A percentile compares a stretch with the other conserved stretches of the same genome.
Evolutionary conservation across 2,329 filamentous ascomycete species (phyloP).

Genomic region (Nothophoma quercina): DNA sequence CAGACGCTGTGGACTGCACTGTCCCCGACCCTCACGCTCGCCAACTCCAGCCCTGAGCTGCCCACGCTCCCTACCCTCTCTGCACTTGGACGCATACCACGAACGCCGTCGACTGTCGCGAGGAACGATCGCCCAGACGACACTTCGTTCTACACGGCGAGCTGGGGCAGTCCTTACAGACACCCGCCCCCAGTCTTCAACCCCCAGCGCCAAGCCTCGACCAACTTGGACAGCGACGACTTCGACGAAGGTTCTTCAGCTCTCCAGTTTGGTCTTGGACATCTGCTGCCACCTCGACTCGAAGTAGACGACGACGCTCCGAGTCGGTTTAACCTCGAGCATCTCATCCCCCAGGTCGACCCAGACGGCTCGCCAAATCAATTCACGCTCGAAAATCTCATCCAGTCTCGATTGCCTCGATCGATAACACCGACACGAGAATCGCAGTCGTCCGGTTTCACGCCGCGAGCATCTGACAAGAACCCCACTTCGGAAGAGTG

Average conservation of each 20-base stretch:
- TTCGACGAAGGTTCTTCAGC: slow-evolving; percentile 47
- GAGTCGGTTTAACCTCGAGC: slow-evolving; percentile 48
- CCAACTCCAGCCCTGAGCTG: slow-evolving; percentile 52
- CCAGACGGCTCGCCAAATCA: slow-evolving; percentile 44
- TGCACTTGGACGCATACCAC: slow-evolving; percentile 40
- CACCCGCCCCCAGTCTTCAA: slow-evolving; percentile 61
- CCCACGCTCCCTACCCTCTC: slow-evolving; percentile 47
- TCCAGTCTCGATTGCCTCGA: slow-evolving; percentile 46
- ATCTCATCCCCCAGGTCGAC: slow-evolving; percentile 47
- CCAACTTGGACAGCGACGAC: slow-evolving; percentile 48
- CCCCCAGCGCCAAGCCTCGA: slow-evolving; percentile 36
- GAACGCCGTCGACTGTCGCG: slow-evolving; percentile 46
- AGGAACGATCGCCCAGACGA: slow-evolving; percentile 54
- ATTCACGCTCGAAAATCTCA: slow-evolving; percentile 50
- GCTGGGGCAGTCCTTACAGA: slow-evolving; percentile 92
- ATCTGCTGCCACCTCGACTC: slow-evolving; percentile 48
- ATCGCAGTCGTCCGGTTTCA: slow-evolving; percentile 28
- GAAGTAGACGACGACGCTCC: slow-evolving; percentile 43
- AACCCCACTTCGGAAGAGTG: slow-evolving; percentile 75
- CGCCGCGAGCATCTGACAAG: slow-evolving; percentile 35
- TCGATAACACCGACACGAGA: slow-evolving; percentile 38
- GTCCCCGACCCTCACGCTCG: slow-evolving; percentile 51
- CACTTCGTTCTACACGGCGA: slow-evolving; percentile 72
- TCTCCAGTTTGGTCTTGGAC: slow-evolving; percentile 49
- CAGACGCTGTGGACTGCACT: slow-evolving; percentile 50